Evolutionary conservation across 2,329 filamentous ascomycete genomes (phyloP).

Genomic region (Mycosphaerella sp.): DNA sequence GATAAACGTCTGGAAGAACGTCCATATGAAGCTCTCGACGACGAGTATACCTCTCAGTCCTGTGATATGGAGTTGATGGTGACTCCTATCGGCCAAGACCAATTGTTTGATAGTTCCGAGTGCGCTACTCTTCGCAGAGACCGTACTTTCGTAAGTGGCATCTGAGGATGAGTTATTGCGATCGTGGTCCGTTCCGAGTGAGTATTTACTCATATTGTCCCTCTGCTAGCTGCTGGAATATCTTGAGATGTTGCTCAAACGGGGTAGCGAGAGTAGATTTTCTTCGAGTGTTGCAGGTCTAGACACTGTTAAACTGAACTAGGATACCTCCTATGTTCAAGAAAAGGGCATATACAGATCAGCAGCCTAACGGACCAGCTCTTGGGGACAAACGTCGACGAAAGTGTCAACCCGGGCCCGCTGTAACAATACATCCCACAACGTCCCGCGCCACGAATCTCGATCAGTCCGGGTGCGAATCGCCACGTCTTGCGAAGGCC

Average conservation of each 20-base stretch:
- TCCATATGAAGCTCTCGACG: conserved; percentile 40
- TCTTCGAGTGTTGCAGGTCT: too few species aligned
- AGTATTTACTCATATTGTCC: not conserved
- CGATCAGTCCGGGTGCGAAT: not conserved
- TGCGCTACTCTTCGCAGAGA: not conserved
- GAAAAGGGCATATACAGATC: not conserved
- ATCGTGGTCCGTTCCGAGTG: not conserved
- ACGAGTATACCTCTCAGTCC: conserved; percentile 43
- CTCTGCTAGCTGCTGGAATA: not conserved
- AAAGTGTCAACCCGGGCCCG: not conserved
- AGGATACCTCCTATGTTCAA: not conserved
- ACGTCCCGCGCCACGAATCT: not conserved
- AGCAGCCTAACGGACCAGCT: not conserved
- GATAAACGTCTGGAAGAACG: conserved; percentile 42
- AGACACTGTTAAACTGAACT: not conserved
- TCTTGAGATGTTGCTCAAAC: not conserved
- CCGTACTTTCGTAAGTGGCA: not conserved
- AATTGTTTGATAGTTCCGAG: not conserved
- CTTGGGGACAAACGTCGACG: not conserved
- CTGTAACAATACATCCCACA: not conserved
- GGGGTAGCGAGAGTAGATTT: not conserved
- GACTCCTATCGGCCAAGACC: not conserved
- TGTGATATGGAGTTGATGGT: conserved; percentile 33
- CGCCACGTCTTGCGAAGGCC: too few species aligned
- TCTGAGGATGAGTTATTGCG: not conserved